Percentiles rank a stretch among this genome's conserved stretches.
These are phyloP conservation scores for Pterocarpus macrocarpus DNA, from an alignment of 306 rosid genomes.

Conservation along the genomic window DNA sequence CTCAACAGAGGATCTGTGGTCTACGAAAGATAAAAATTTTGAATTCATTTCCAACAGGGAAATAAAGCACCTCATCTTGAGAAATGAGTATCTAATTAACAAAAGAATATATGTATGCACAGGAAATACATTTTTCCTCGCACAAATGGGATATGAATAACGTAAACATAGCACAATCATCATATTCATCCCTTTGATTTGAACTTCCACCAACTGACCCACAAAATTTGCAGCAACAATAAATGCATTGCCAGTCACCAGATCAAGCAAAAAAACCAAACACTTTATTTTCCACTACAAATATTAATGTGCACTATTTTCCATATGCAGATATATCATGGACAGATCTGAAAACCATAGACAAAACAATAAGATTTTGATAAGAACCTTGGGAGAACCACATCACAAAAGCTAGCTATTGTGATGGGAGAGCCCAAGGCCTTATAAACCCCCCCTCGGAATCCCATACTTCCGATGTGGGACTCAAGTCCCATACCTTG, in stretches of 20 bases:
- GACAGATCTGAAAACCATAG: conserved; percentile 38
- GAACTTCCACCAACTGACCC: conserved; percentile 59
- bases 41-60: conserved; percentile 43
- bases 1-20: conserved; percentile 69
- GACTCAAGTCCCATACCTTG: too few relatives aligned
- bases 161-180: conserved; percentile 47
- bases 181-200: conserved; percentile 48
- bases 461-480: too few relatives aligned
- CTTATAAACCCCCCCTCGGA: too few relatives aligned
- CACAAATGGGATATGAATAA: conserved; percentile 73
- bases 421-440: too few relatives aligned
- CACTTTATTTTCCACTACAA: conserved; percentile 26
- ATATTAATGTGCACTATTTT: conserved; percentile 34
- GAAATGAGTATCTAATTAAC: conserved; percentile 29
- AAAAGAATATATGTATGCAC: conserved; percentile 36
- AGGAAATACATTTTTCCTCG: conserved; percentile 79
- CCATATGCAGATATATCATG: conserved; percentile 15
- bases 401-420: too few relatives aligned
- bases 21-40: conserved; percentile 53
- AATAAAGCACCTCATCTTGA: conserved; percentile 18
- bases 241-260: conserved; percentile 93
- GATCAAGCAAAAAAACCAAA: conserved; percentile 52
- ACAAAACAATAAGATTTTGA: conserved; percentile 26
- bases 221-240: conserved; percentile 94
- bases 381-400: too few relatives aligned